phyloP scores from a whole-genome alignment of 768 basidiomycete species.

The Mrakia frigida region DNA sequence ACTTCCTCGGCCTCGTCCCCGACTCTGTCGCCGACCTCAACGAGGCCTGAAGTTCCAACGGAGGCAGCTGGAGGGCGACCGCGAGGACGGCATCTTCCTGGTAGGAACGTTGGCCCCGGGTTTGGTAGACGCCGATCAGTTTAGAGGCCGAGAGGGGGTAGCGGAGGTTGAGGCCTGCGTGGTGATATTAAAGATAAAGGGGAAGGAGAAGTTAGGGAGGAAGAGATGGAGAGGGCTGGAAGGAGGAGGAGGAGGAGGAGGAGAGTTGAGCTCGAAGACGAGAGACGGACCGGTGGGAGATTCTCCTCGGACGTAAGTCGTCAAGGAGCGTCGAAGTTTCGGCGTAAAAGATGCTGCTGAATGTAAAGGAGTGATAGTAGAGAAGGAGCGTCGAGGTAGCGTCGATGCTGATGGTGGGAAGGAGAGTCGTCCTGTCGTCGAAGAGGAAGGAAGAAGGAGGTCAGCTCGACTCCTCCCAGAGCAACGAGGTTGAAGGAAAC shows the following conservation, averaged over 20 bases:
- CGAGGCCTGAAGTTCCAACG: conserved; percentile 1
- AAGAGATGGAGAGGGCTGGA: neutral
- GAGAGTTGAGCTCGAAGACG: neutral
- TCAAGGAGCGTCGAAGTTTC: neutral
- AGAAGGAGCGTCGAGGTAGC: neutral
- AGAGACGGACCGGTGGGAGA: conserved; percentile 9
- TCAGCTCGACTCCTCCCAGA: neutral
- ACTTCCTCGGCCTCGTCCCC: conserved; percentile 9
- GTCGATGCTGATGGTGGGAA: neutral
- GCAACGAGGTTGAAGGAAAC: neutral
- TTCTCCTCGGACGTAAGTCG: conserved; percentile 5
- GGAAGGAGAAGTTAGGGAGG: too few relatives aligned
- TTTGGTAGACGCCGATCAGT: conserved; percentile 22
- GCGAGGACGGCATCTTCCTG: conserved; percentile 22
- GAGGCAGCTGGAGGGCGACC: conserved; percentile 6
- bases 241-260: neutral
- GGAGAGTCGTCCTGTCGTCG: neutral
- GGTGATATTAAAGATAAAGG: neutral
- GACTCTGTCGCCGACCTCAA: neutral
- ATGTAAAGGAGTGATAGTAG: neutral
- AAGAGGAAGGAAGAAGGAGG: neutral
- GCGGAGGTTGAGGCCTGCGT: conserved; percentile 7
- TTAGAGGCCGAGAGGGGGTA: conserved; percentile 11
- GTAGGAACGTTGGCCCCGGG: conserved; percentile 17
- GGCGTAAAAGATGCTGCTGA: neutral